Base-by-base conservation (phyloP, 768 basidiomycete species). In the Termitomyces bulborhizus region DNA sequence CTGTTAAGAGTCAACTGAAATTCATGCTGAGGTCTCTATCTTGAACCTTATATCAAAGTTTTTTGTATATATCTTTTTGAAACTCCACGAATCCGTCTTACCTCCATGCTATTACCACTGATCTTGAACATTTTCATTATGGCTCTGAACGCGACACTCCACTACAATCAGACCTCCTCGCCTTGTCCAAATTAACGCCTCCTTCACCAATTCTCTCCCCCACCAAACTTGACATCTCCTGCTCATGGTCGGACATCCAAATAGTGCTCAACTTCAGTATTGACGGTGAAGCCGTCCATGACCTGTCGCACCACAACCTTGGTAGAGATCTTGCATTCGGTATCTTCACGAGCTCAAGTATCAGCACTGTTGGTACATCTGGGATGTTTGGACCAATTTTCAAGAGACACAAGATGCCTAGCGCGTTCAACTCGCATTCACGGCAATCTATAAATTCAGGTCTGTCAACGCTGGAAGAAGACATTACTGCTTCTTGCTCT, bases 201-300 rank as follows among this genome's bases (percentile, higher is more conserved):
- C 75, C 77, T 12, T 81, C 80, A 11, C 80, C 80, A 9, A 67
- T 77, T 46, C 61, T 80, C 54, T 72, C 62, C 24, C 67, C 77
- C n/a, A 67, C 68, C 44, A 63, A 68, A 26, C 57, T 78, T 46
- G 56, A 66, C 27, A 63, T 68, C 54, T 66, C 71, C 5, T 68
- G 65, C 59, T 75, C 75, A 31, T 79, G 76, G 34, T 77, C 74
- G 32, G 73, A 78, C 48, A 82, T 84, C 53, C 81, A 79, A n/a
- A 71, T 83, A 55, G 63, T 77, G 16, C 68, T 80, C 51, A 74
- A 77, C 50, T 58, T 65, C 42, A 44, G 43, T 37, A 13, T 51
- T 31, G 55, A 57, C 9, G 31, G 12, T 46, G 56, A 60, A 31
- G 58, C 44, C 12, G 15, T 18, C 11, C 48, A 41, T 3, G 39